A percentile compares a stretch with the other conserved stretches of the same genome.
Evolutionary conservation across 495 filamentous ascomycete species (phyloP).

Genomic region (Umbilicaria muhlenbergii): DNA sequence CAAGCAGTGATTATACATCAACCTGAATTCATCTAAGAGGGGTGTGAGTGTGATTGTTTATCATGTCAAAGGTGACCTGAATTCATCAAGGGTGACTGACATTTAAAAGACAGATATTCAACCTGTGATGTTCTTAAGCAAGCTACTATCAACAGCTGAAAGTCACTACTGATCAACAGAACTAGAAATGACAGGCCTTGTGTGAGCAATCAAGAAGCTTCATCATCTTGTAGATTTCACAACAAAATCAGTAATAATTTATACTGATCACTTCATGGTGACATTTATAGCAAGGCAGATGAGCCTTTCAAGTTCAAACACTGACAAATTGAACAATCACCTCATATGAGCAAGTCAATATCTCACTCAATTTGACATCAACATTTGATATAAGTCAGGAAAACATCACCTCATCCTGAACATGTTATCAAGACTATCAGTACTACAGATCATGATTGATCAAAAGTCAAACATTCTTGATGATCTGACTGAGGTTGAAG

Average conservation of each 20-base stretch:
- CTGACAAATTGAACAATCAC: background rate
- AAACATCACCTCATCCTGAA: background rate
- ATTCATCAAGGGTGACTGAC: background rate
- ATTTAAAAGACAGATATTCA: background rate
- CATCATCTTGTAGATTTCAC: background rate
- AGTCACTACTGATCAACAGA: constrained; percentile 3
- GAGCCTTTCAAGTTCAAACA: background rate
- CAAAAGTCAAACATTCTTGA: no score
- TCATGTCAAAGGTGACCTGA: background rate
- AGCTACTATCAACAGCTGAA: background rate
- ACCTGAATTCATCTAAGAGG: constrained; percentile 1
- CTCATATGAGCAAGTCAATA: background rate
- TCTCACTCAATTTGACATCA: background rate
- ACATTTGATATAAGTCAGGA: background rate
- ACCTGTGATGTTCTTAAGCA: constrained; percentile 5
- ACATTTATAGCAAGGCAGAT: background rate
- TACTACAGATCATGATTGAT: no score
- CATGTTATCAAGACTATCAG: no score
- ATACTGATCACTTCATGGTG: background rate
- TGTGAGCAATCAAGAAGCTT: constrained; percentile 2
- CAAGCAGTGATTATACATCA: background rate
- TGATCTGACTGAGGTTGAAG: no score
- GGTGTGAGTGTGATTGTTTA: background rate
- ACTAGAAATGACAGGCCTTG: constrained; percentile 1
- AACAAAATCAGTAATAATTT: background rate